phyloP scores from a whole-genome alignment of 768 basidiomycete species.

The Hericium rajendrae region DNA sequence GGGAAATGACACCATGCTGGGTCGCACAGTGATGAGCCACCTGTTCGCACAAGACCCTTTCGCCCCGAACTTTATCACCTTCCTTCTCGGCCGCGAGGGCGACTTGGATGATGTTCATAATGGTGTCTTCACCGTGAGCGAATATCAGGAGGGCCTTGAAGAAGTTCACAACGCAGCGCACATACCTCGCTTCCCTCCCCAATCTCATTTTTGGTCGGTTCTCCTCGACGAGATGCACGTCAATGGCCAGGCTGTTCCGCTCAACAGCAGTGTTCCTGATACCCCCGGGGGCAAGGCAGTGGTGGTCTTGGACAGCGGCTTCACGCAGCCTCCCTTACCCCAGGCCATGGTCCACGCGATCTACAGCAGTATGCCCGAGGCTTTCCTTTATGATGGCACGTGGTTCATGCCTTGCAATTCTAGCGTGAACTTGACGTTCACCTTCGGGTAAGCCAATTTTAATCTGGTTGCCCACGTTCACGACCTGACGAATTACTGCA shows the following conservation, averaged over 20 bases:
- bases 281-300: not conserved
- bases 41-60: not conserved
- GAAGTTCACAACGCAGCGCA: conserved; percentile 3
- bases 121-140: conserved; percentile 1
- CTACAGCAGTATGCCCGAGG: not conserved
- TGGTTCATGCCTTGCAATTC: not conserved
- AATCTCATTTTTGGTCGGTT: not conserved
- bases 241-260: not conserved
- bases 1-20: conserved; percentile 5
- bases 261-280: conserved; percentile 9
- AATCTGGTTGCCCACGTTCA: not conserved
- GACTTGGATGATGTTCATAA: not conserved
- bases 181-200: not conserved
- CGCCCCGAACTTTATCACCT: not conserved
- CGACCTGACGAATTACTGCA: not conserved
- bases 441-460: not conserved
- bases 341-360: not conserved
- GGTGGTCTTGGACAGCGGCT: not conserved
- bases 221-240: not conserved
- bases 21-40: conserved; percentile 3
- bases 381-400: not conserved
- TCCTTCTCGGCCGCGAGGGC: not conserved
- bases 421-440: not conserved
- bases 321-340: not conserved
- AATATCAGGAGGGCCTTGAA: conserved; percentile 15